Evolutionary conservation across 108 stramenopile genomes (phyloP).

Genomic region (Pseudonitzschia multiseries): DNA sequence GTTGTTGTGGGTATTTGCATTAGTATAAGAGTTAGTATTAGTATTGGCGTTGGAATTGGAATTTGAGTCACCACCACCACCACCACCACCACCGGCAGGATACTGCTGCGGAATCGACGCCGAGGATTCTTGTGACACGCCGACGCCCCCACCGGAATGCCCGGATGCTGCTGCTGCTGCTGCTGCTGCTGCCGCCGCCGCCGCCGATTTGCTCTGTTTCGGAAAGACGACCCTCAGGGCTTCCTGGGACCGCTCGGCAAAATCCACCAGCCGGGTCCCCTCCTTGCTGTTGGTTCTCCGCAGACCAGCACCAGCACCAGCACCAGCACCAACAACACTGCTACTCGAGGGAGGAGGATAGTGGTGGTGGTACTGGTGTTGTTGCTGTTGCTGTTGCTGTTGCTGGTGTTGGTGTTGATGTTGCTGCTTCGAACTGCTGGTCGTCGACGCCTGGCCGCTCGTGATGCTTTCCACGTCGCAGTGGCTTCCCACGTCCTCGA

Average conservation of each 20-base stretch:
- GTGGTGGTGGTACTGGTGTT: constrained; percentile 6
- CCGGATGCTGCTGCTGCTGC: no score
- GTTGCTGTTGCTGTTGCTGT: neutral
- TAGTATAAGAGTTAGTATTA: no score
- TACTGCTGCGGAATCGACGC: neutral
- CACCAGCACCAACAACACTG: no score
- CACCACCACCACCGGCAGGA: no score
- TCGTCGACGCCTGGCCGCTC: neutral
- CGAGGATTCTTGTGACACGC: neutral
- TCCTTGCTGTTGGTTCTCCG: constrained; percentile 18
- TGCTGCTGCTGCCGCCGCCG: no score
- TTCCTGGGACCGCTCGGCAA: constrained; percentile 25
- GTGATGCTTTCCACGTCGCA: constrained; percentile 16
- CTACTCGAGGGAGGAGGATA: constrained; percentile 3
- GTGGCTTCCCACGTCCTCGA: constrained; percentile 40
- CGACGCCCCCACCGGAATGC: neutral
- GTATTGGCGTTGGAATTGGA: no score
- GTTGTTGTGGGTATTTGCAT: no score
- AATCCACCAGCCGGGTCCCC: constrained; percentile 27
- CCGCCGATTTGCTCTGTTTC: constrained; percentile 18
- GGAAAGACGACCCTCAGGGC: constrained; percentile 13
- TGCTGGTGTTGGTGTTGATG: neutral
- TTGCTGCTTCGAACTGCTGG: neutral
- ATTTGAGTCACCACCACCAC: no score
- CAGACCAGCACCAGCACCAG: no score